Conservation (phyloP, 257 asterid genomes). For the Nicotiana tabacum region DNA sequence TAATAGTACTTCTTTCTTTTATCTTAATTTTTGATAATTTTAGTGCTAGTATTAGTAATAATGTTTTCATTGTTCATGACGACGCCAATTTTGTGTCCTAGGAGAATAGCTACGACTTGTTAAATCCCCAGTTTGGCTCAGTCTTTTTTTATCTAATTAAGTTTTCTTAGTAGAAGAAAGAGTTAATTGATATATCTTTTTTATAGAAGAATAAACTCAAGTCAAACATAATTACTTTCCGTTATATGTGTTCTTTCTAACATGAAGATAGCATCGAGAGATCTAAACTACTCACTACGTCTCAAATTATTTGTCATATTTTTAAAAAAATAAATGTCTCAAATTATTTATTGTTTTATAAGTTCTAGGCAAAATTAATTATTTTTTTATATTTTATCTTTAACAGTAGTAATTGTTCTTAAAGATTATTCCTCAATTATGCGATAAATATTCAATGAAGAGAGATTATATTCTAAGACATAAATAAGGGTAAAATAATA, state of each 20-base stretch:
- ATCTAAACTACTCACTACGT: no score
- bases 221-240: neutral
- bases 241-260: no score
- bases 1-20: neutral
- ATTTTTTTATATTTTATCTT: no score
- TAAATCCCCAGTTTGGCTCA: neutral
- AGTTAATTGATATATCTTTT: neutral
- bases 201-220: neutral
- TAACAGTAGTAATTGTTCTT: no score
- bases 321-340: no score
- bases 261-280: neutral
- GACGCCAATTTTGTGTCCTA: neutral
- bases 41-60: neutral
- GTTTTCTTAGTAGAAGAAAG: neutral
- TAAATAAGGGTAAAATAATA: no score
- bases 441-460: no score
- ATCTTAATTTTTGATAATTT: neutral
- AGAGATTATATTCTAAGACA: no score
- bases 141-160: neutral
- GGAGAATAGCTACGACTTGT: neutral
- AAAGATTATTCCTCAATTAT: no score
- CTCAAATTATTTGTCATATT: no score
- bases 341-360: no score
- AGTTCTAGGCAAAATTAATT: no score
- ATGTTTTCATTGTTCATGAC: conserved; percentile 8